phyloP scores from a whole-genome alignment of 495 filamentous ascomycete species.

The Bacidia gigantensis region DNA sequence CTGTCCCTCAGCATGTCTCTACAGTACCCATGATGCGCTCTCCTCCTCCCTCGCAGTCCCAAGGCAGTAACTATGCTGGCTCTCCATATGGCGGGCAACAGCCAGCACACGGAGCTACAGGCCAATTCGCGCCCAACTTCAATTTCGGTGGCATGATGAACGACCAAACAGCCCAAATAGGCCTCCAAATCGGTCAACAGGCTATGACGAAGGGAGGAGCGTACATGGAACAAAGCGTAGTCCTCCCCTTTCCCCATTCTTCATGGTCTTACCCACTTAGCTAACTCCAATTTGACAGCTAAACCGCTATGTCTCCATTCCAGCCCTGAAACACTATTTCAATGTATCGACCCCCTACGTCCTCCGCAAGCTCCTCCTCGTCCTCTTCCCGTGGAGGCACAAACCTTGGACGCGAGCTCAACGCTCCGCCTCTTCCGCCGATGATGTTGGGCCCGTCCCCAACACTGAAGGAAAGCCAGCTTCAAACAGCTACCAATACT shows the following conservation, averaged over 20 bases:
- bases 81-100: slow-evolving; percentile 50
- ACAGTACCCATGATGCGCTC: slow-evolving; percentile 98
- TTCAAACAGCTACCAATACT: slow-evolving; percentile 43
- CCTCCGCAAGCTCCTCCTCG: slow-evolving; percentile 68
- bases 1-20: slow-evolving; percentile 95
- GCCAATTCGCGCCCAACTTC: slow-evolving; percentile 55
- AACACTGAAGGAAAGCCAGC: slow-evolving; percentile 50
- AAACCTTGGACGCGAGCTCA: slow-evolving; percentile 84
- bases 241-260: background rate
- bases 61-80: slow-evolving; percentile 49
- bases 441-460: slow-evolving; percentile 18
- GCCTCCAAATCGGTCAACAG: slow-evolving; percentile 83
- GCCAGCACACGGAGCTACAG: slow-evolving; percentile 35
- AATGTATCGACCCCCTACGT: slow-evolving; percentile 91
- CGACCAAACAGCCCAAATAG: slow-evolving; percentile 93
- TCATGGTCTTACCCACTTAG: background rate
- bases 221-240: slow-evolving; percentile 84
- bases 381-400: slow-evolving; percentile 95
- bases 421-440: slow-evolving; percentile 29
- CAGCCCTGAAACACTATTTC: slow-evolving; percentile 93
- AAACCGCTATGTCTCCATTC: slow-evolving; percentile 84
- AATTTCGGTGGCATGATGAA: slow-evolving; percentile 82
- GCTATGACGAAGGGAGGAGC: slow-evolving; percentile 81
- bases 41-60: slow-evolving; percentile 76
- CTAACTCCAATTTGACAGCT: slow-evolving; percentile 40